Base-by-base conservation (phyloP, 129 eudicot genomes). In the Heracleum sosnowskyi region DNA sequence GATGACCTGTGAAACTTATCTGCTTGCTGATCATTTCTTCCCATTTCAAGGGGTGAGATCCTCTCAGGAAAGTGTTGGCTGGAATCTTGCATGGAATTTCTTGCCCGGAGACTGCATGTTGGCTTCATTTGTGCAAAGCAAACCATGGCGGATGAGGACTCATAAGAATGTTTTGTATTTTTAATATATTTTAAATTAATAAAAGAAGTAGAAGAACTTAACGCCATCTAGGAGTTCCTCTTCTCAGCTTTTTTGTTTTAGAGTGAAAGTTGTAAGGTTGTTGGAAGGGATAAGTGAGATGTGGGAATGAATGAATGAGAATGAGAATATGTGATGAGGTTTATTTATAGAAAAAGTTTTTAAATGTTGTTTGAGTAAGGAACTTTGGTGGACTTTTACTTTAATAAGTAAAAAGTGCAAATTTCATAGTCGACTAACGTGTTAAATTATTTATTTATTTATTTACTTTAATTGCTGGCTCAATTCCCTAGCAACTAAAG, bases 141-240 rank as follows among this genome's bases (percentile, higher is more conserved):
- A 71, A 91, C 70, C 71, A 80, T 81, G 83, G 82, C 35, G 10
- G 92, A 60, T 26, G 68, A 57, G 85, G 85, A 84, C 46, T 95
- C 93, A 26, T 88, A 88, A 0, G 79, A 75, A 76, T 89, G 60
- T 95, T 83, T 91, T 12, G 82, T 75, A 55, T 81, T 82, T 45
- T 76, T 88, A 55, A 72, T 85, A 0, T 86, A 85, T 81, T 87
- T 91, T 33, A 82, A 75, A 70, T 83, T 87, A 29, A 84, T 70
- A 31, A 88, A 85, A 75, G 86, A 83, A n/a, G 89, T 82, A 1
- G 92, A 86, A 86, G 97, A 90, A 88, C 88, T 83, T 79, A 90
- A 84, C 77, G 96, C 90, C 98, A 95, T 95, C 69, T n/a, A n/a
- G 0, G 33, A n/a, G 68, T 11, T 60, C 34, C 6, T 60, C 33